phyloP scores from a whole-genome alignment of 2,329 filamentous ascomycete species.

The Fusarium pseudoanthophilum region DNA sequence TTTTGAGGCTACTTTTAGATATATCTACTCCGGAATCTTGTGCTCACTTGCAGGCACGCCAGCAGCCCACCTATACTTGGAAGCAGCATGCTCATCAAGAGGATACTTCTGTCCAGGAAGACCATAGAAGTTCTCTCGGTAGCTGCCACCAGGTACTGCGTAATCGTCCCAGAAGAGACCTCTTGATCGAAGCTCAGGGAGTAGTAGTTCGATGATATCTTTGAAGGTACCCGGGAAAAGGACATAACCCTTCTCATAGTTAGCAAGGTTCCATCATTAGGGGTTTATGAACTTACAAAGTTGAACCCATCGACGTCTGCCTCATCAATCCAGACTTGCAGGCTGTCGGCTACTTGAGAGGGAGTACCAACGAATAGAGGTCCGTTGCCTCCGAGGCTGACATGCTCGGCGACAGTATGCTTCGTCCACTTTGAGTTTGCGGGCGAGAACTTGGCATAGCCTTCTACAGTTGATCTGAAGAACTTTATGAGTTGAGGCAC shows the following conservation, averaged over 20 bases:
- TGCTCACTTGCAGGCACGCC: conserved; percentile 39
- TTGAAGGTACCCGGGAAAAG: conserved; percentile 75
- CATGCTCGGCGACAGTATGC: conserved; percentile 73
- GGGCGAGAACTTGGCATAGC: conserved; percentile 65
- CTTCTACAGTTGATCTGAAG: conserved; percentile 63
- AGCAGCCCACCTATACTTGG: conserved; percentile 56
- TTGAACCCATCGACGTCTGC: conserved; percentile 82
- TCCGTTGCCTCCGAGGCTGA: conserved; percentile 74
- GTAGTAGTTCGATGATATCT: conserved; percentile 72
- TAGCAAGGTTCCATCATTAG: background rate
- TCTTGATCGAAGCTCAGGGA: conserved; percentile 70
- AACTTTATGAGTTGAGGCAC: background rate
- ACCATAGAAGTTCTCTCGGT: conserved; percentile 69
- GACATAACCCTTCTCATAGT: conserved; percentile 63
- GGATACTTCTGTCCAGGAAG: conserved; percentile 61
- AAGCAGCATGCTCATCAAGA: conserved; percentile 62
- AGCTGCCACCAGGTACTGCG: conserved; percentile 66
- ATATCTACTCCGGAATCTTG: conserved; percentile 23
- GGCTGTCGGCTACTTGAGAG: conserved; percentile 70
- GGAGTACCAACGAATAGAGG: conserved; percentile 73
- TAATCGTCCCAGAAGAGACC: conserved; percentile 68
- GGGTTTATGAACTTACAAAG: conserved; percentile 61
- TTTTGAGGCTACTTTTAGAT: rapidly evolving
- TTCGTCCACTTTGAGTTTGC: conserved; percentile 77
- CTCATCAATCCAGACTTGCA: conserved; percentile 74